Evolutionary conservation across 805 yeast species (phyloP).

Genomic region (Maudiozyma turicensis): DNA sequence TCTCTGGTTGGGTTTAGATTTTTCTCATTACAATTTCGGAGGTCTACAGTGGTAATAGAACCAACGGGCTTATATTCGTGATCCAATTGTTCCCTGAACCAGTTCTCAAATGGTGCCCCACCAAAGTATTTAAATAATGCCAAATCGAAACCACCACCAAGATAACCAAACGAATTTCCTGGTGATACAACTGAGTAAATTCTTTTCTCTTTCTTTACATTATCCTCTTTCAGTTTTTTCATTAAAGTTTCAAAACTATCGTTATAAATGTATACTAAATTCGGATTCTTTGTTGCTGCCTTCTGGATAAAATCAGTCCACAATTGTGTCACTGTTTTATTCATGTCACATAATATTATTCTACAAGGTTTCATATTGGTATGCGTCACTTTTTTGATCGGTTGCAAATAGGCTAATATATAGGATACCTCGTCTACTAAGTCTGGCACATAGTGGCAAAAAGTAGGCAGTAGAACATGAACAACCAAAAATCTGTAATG

Average conservation of each 20-base stretch:
- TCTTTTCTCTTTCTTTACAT: neutral
- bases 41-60: conserved; percentile 16
- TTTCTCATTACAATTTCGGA: conserved; percentile 6
- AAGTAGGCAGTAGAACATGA: too few species aligned
- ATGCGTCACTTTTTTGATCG: conserved; percentile 6
- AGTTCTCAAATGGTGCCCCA: conserved; percentile 18
- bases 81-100: conserved; percentile 20
- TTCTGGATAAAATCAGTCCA: conserved; percentile 12
- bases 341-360: conserved; percentile 17
- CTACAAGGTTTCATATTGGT: conserved; percentile 5
- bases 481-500: too few species aligned
- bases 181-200: conserved; percentile 36
- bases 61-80: conserved; percentile 21
- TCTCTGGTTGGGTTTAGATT: neutral
- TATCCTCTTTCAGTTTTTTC: neutral
- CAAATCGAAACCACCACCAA: conserved; percentile 45
- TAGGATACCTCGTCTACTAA: neutral
- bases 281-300: conserved; percentile 3
- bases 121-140: conserved; percentile 23
- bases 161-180: conserved; percentile 41
- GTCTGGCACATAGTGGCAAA: neutral
- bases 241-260: conserved; percentile 10
- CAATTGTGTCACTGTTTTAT: conserved; percentile 8
- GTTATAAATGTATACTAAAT: conserved; percentile 7
- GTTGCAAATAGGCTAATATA: conserved; percentile 5